Evolutionary conservation across 306 rosid species (phyloP).

Genomic region (Trifolium pratense): DNA sequence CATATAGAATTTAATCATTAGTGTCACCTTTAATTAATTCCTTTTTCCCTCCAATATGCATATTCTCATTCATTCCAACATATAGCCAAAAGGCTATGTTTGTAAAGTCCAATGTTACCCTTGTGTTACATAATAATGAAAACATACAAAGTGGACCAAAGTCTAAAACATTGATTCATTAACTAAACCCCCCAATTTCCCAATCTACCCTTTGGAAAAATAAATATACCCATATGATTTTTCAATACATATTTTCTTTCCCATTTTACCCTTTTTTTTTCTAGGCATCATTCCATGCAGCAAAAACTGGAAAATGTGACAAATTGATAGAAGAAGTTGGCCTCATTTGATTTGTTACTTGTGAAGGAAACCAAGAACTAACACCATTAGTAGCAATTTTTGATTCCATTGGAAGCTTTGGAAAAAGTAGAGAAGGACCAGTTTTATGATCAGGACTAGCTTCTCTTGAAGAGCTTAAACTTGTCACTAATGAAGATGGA

Average conservation of each 20-base stretch:
- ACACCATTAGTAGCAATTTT: constrained; percentile 48
- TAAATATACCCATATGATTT: constrained; percentile 35
- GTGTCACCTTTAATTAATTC: constrained; percentile 39
- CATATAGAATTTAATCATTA: constrained; percentile 61
- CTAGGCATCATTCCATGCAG: constrained; percentile 70
- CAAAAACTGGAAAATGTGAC: constrained; percentile 85
- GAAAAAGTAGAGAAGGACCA: constrained; percentile 53
- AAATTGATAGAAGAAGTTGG: constrained; percentile 64
- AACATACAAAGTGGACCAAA: constrained; percentile 51
- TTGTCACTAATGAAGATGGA: constrained; percentile 78
- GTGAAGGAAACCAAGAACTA: constrained; percentile 73
- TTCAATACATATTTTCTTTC: neutral
- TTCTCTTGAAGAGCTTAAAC: constrained; percentile 83
- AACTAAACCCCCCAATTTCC: constrained; percentile 44
- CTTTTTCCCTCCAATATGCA: constrained; percentile 54
- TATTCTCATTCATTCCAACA: constrained; percentile 49
- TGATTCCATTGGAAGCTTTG: constrained; percentile 59
- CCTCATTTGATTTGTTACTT: constrained; percentile 64
- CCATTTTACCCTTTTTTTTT: constrained; percentile 13
- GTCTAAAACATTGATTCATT: neutral
- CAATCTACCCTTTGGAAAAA: constrained; percentile 46
- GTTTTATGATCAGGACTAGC: constrained; percentile 75
- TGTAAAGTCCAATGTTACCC: constrained; percentile 53
- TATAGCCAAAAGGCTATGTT: constrained; percentile 59
- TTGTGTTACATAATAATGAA: constrained; percentile 51